Evolutionary conservation across 371 early-diverging fungal species (phyloP).

Genomic region (Rhizomucor miehei): DNA sequence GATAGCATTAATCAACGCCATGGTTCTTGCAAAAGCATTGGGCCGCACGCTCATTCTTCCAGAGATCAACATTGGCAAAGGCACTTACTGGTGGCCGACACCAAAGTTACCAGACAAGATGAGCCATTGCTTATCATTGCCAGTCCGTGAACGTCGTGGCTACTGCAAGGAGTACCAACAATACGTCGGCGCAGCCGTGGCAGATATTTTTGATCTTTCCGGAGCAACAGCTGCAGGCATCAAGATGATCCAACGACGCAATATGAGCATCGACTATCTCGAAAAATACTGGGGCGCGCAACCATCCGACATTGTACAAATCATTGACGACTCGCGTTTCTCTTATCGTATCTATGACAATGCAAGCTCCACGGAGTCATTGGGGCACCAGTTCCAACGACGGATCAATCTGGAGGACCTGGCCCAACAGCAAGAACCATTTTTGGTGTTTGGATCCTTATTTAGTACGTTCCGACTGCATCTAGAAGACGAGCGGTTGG

Average conservation of each 20-base stretch:
- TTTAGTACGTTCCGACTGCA: slow-evolving; percentile 37
- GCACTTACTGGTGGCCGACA: slow-evolving; percentile 20
- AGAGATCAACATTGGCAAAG: slow-evolving; percentile 26
- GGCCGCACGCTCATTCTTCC: slow-evolving; percentile 34
- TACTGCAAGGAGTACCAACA: slow-evolving; percentile 20
- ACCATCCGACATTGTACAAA: slow-evolving; percentile 16
- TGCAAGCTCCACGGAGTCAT: slow-evolving; percentile 11
- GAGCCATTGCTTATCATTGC: slow-evolving; percentile 8
- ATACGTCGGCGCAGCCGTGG: slow-evolving; percentile 22
- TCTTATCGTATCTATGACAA: slow-evolving; percentile 50
- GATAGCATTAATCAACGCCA: slow-evolving; percentile 27
- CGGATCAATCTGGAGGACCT: slow-evolving; percentile 38
- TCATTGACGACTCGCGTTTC: slow-evolving; percentile 32
- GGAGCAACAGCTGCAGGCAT: slow-evolving; percentile 22
- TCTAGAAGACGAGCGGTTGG: slow-evolving; percentile 12
- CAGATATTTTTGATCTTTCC: slow-evolving; percentile 24
- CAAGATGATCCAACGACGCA: slow-evolving; percentile 22
- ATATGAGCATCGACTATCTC: slow-evolving; percentile 31
- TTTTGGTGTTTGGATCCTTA: slow-evolving; percentile 47
- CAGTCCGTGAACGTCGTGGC: slow-evolving; percentile 8
- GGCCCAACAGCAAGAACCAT: slow-evolving; percentile 23
- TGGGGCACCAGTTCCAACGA: slow-evolving; percentile 18
- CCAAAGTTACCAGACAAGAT: slow-evolving; percentile 9
- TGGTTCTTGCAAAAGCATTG: slow-evolving; percentile 28
- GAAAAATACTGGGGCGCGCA: slow-evolving; percentile 10